Conservation (phyloP, 179 eudicot genomes). For the Gypsophila paniculata region DNA sequence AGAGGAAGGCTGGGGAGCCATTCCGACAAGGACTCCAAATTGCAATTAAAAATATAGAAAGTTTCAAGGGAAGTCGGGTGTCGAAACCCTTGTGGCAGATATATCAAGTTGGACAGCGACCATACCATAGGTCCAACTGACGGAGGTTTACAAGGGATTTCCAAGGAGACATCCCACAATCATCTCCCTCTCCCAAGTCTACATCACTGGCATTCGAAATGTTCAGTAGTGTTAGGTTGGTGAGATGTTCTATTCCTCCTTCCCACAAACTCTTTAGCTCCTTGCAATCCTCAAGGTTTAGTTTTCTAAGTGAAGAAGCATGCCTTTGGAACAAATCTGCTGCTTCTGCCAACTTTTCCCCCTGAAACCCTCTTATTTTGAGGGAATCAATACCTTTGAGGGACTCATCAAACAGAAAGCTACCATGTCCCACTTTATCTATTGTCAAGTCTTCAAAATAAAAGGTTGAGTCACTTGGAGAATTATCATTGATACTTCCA, state of each 20-base stretch:
- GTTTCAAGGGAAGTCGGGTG: conserved; percentile 5
- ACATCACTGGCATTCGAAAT: neutral
- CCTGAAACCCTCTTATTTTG: neutral
- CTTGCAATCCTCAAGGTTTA: fast-evolving
- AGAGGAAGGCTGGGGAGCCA: conserved; percentile 1
- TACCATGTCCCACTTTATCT: neutral
- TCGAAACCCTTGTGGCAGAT: conserved; percentile 17
- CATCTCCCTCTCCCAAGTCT: conserved; percentile 3
- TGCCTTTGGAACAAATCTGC: neutral
- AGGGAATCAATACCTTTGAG: neutral
- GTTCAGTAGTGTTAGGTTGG: neutral
- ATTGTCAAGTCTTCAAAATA: neutral
- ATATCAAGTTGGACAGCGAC: neutral
- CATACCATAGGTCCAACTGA: fast-evolving
- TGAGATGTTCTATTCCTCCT: neutral
- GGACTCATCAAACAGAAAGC: neutral
- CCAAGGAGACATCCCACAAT: neutral
- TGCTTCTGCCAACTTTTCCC: neutral
- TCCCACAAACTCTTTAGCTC: conserved; percentile 1
- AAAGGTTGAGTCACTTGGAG: neutral
- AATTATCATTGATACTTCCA: no score
- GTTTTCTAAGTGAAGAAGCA: neutral
- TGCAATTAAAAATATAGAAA: neutral
- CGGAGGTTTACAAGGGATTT: conserved; percentile 9
- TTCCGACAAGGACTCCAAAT: conserved; percentile 3